Evolutionary conservation across 2,329 filamentous ascomycete species (phyloP), one percentile per base, ranked within the genome.

Genomic region (Arthrobotrys sphaeroides): DNA sequence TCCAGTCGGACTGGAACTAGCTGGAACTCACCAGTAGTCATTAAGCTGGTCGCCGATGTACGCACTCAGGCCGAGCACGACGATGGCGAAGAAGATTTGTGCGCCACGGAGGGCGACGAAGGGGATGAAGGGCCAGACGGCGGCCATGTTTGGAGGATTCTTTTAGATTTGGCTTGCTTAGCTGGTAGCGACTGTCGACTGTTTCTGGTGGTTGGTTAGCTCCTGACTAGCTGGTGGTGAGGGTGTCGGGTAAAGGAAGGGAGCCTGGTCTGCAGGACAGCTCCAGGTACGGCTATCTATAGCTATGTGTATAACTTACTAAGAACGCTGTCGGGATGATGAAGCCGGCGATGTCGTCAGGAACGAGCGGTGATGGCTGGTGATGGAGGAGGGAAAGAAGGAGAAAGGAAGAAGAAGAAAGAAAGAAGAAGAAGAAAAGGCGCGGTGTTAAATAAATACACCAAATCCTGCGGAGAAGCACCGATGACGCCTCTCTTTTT

Each of bases 81-180:
- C 61, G 20, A 82, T 51, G 33, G 78, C 78, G 57, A 82, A 80
- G 57, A 82, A 55, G 31, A 81, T 51, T 55, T 82, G 81, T 12
- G 80, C 59, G 12, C 67, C 69, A 18, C 81, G 80, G 43, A 82
- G 72, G 57, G 73, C 73, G 9, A 81, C 64, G 24, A 79, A 53
- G 4, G 73, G 73, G 9, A 68, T 60, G 22, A 60, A 33, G 36
- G 78, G 78, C 78, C 78, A 79, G 26, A 68, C 62, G 43, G 53
- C 57, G 20, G 40, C 55, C 49, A 64, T 70, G 7, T 1, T 33
- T 22, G 43, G 22, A 2, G 28, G 13, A 22, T 18, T 57, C 59
- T 18, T 42, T 43, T 10, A n/a, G n/a, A n/a, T n/a, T n/a, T n/a
- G n/a, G n/a, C n/a, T n/a, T n/a, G n/a, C n/a, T n/a, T n/a, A n/a